Evolutionary conservation across 139 green algal species (phyloP).

Genomic region (Penium margaritaceum): DNA sequence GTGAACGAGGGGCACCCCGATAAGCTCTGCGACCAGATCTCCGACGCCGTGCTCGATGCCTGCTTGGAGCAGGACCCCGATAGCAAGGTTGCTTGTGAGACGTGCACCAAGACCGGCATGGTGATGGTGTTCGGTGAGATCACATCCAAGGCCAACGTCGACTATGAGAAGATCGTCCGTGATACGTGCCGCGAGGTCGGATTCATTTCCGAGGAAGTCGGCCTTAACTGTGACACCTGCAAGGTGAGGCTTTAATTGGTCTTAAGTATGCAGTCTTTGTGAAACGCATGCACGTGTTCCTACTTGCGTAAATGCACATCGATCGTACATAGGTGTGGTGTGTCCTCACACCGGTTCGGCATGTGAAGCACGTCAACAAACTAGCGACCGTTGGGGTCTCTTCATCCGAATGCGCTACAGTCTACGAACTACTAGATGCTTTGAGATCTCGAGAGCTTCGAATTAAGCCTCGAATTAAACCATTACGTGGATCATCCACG

Average conservation of each 20-base stretch:
- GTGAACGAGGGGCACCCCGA: conserved; percentile 81
- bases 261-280: too few relatives aligned
- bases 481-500: too few relatives aligned
- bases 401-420: too few relatives aligned
- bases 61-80: conserved; percentile 69
- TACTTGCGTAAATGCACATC: too few relatives aligned
- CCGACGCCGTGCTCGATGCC: conserved; percentile 93
- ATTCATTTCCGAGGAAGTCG: conserved; percentile 85
- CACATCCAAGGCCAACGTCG: conserved; percentile 96
- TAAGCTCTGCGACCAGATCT: conserved; percentile 92
- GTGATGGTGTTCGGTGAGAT: conserved; percentile 99
- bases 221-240: conserved; percentile 91
- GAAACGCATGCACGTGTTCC: too few relatives aligned
- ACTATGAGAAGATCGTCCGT: conserved; percentile 90
- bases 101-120: conserved; percentile 96
- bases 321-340: too few relatives aligned
- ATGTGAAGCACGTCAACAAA: too few relatives aligned
- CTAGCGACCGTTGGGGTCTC: too few relatives aligned
- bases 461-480: too few relatives aligned
- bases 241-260: conserved; percentile 74
- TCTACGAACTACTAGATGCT: too few relatives aligned
- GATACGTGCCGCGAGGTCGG: conserved; percentile 77
- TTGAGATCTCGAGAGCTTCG: too few relatives aligned
- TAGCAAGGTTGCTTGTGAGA: conserved; percentile 82
- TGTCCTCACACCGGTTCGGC: too few relatives aligned